These are phyloP conservation scores for Hamamelis virginiana DNA, from an alignment of 164 flowering plant genomes.

Conservation along the genomic window DNA sequence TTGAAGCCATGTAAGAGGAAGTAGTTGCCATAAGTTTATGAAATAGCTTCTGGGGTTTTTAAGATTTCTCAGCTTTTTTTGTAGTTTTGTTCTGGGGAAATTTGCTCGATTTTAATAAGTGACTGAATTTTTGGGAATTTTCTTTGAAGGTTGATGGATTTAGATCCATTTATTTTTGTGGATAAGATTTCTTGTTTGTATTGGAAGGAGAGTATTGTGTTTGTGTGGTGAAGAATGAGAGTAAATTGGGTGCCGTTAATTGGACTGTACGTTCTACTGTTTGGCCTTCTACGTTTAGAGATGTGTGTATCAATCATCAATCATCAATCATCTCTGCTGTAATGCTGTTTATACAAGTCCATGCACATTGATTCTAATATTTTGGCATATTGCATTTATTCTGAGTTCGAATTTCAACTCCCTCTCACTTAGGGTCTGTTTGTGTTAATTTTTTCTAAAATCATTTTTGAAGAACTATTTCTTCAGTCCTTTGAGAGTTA, in stretches of 20 bases:
- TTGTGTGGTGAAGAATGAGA: conserved; percentile 11
- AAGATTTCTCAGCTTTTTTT: background rate
- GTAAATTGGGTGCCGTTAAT: background rate
- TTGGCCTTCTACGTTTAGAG: no score
- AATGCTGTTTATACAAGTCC: no score
- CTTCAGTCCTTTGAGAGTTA: no score
- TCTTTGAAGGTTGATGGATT: background rate
- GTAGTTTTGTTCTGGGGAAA: background rate
- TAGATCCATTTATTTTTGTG: conserved; percentile 19
- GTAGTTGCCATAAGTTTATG: conserved; percentile 32
- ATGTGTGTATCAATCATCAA: no score
- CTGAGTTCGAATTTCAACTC: no score
- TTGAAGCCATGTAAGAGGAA: conserved; percentile 33
- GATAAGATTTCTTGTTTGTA: conserved; percentile 22
- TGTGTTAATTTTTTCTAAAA: no score
- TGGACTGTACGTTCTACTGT: background rate
- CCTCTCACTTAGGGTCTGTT: no score
- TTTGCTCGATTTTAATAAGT: background rate
- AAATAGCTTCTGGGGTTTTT: background rate
- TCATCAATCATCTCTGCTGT: no score
- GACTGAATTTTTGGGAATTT: conserved; percentile 6
- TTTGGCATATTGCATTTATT: no score
- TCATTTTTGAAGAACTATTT: no score
- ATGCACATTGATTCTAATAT: no score
- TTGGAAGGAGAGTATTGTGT: background rate